phyloP scores from a whole-genome alignment of 495 filamentous ascomycete genomes.

The Oidiodendron maius region DNA sequence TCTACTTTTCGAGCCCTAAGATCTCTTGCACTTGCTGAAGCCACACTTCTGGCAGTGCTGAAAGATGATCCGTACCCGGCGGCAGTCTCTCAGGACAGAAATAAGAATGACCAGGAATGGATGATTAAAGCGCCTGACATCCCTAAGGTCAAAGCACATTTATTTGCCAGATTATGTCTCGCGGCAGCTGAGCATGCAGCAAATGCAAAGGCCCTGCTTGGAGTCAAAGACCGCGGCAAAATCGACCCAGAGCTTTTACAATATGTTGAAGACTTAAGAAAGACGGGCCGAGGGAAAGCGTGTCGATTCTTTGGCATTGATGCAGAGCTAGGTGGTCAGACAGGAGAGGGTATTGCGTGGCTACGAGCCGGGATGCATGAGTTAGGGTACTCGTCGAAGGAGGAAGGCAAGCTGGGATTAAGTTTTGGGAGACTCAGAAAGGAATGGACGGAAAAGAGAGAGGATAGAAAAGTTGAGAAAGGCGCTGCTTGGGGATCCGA shows the following conservation, averaged over 20 bases:
- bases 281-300: constrained; percentile 70
- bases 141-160: constrained; percentile 77
- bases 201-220: constrained; percentile 50
- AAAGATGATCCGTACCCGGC: constrained; percentile 92
- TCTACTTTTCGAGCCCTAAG: constrained; percentile 64
- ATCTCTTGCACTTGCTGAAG: constrained; percentile 73
- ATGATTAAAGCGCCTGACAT: constrained; percentile 85
- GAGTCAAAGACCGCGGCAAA: constrained; percentile 28
- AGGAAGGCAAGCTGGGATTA: constrained; percentile 35
- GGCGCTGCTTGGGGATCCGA: constrained; percentile 72
- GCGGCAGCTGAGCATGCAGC: constrained; percentile 63
- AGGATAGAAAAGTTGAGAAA: constrained; percentile 64
- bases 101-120: constrained; percentile 80
- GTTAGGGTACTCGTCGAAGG: constrained; percentile 45
- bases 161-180: constrained; percentile 86
- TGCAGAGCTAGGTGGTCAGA: constrained; percentile 73
- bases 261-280: constrained; percentile 68
- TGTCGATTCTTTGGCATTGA: constrained; percentile 89
- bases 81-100: constrained; percentile 66
- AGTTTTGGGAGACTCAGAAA: constrained; percentile 66
- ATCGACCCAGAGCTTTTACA: constrained; percentile 58
- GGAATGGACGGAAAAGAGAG: constrained; percentile 60
- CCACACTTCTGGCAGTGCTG: constrained; percentile 79
- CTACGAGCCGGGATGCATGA: constrained; percentile 63
- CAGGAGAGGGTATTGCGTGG: constrained; percentile 82